These are phyloP conservation scores for Solidago caesia DNA, from an alignment of 129 eudicot species.

Conservation along the genomic window DNA sequence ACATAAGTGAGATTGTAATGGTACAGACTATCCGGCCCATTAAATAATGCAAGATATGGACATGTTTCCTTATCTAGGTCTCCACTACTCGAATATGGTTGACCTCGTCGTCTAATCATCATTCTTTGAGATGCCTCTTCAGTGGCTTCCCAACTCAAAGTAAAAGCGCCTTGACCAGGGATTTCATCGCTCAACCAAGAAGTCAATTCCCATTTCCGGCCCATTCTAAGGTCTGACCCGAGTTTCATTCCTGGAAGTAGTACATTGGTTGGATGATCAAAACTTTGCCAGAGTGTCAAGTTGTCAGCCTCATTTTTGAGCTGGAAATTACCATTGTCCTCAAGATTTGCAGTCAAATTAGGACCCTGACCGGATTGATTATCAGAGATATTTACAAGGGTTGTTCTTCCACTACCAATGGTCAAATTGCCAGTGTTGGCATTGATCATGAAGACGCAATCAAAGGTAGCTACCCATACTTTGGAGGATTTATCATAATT, in stretches of 20 bases:
- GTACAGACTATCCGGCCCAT: background rate
- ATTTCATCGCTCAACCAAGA: conserved; percentile 16
- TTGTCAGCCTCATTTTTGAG: conserved; percentile 10
- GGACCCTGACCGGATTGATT: background rate
- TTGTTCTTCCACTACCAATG: conserved; percentile 7
- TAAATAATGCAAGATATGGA: too few species aligned
- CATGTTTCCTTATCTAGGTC: background rate
- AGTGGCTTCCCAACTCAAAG: conserved; percentile 23
- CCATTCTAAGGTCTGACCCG: conserved; percentile 17
- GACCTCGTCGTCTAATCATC: conserved; percentile 12
- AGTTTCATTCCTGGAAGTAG: conserved; percentile 36
- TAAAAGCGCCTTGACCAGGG: conserved; percentile 27
- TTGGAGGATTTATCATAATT: background rate
- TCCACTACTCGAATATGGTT: conserved; percentile 20
- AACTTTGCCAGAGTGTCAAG: conserved; percentile 32
- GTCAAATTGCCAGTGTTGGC: conserved; percentile 12
- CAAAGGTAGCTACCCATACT: conserved; percentile 38
- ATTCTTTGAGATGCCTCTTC: background rate
- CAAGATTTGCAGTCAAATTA: conserved; percentile 16
- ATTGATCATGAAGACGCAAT: conserved; percentile 17
- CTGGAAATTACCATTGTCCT: conserved; percentile 33
- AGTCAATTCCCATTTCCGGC: conserved; percentile 20
- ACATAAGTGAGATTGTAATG: conserved; percentile 27
- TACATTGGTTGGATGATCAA: conserved; percentile 34
- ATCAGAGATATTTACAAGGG: conserved; percentile 24